Base-by-base conservation (phyloP, 108 stramenopile genomes). In the Cyclotella kingstonii region DNA sequence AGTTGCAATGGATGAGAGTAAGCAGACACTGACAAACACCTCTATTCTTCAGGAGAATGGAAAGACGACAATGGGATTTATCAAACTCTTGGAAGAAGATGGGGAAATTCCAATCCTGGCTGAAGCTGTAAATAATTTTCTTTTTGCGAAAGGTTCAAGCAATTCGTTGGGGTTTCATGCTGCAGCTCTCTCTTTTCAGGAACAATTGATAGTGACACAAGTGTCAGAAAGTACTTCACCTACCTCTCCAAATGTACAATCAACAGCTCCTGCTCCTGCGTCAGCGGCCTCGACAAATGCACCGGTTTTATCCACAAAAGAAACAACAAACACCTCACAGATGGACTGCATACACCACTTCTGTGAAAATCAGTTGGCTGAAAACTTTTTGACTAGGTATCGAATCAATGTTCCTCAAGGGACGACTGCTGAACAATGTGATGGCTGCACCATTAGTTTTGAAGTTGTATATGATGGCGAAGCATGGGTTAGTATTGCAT, bases 11-110 rank as follows among this genome's bases (percentile, higher is more conserved):
- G 52, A 52, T 5, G 55, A 57, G 4, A 53, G 31, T 8, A 38
- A 55, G 40, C 87, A 89, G 54, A 89, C 87, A 3, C 46, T 89
- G 54, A 72, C 63, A 3, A 68, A 79, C 36, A 51, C 81, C 3
- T 58, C 55, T 30, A 66, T 84, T 35, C 14, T 17, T 22, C 81
- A 82, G 58, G 62, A 69, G 8, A 46, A 52, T n/a, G 63, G 61
- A 9, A 35, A 43, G 35, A 85, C 83, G 6, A 58, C 43, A 0
- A 54, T 89, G 81, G 51, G 22, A 21, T 89, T 84, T 54, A 80
- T 84, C 23, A 85, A 86, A 71, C 43, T 74, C 15, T 31, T 85
- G 46, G 68, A 51, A 1, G 83, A 89, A 62, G 60, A 36, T 1
- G 81, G 66, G 3, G 79, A 82, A 38, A 47, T 69, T 11, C 54